Evolutionary conservation across 352 stramenopile genomes (phyloP), one percentile per base, ranked within the genome.

Genomic region (Labyrinthula sp.): DNA sequence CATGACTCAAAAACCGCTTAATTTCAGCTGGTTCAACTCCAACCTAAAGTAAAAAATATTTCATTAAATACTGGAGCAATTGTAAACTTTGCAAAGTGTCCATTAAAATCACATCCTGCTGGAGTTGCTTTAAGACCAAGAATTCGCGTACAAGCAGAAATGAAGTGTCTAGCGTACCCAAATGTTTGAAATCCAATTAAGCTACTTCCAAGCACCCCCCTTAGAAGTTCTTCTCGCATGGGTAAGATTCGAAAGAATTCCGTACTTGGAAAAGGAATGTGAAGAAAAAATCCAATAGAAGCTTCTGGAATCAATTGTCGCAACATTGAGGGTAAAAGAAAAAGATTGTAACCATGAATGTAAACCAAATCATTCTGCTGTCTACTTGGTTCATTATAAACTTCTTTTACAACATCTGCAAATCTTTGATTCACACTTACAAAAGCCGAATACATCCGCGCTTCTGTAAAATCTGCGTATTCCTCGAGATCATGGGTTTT

Each of bases 311-410:
- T 70, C 21, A 74, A 70, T 30, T 81, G 68, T 3, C 81, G 79
- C 17, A 97, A 72, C 47, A 93, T 95, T 12, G 72, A 89, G 2
- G 89, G 89, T 20, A 93, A 73, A 5, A 98, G 72, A 36, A 95
- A 65, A 15, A 98, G 61, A 60, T 97, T 84, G 58, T 95, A 96
- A 47, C 90, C 89, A 52, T 97, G 86, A 24, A 97, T 74, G 87
- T 88, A 97, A 14, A 97, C 43, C 4, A n/a, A n/a, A n/a, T n/a
- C n/a, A n/a, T n/a, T n/a, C n/a, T n/a, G n/a, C n/a, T n/a, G n/a
- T n/a, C n/a, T n/a, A n/a, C n/a, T n/a, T n/a, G n/a, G n/a, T n/a
- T n/a, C n/a, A n/a, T n/a, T n/a, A n/a, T n/a, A n/a, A n/a, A n/a
- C n/a, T n/a, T n/a, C n/a, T n/a, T n/a, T n/a, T n/a, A n/a, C n/a